phyloP scores from a whole-genome alignment of 441 rosid genomes.

The Jatropha podagrica region DNA sequence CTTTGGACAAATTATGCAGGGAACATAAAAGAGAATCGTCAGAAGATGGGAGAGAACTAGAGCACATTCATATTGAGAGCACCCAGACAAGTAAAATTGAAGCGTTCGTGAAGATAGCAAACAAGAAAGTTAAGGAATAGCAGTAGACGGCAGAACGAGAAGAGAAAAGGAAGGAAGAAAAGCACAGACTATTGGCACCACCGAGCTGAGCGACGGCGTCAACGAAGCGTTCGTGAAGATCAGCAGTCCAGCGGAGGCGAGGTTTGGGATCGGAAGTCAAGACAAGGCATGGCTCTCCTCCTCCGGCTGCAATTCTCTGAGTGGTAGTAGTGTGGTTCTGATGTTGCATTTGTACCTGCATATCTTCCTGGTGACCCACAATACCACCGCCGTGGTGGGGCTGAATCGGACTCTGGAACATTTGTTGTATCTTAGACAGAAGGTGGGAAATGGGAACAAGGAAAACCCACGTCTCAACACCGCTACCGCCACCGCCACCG shows the following conservation, averaged over 20 bases:
- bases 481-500: not conserved
- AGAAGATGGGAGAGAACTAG: not conserved
- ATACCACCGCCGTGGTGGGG: conserved; percentile 31
- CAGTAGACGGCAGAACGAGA: not conserved
- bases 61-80: not conserved
- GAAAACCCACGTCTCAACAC: not conserved
- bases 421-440: not conserved
- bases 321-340: conserved; percentile 18
- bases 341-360: conserved; percentile 26
- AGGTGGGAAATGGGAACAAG: not conserved
- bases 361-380: conserved; percentile 35
- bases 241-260: conserved; percentile 93
- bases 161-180: not conserved
- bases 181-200: conserved; percentile 70
- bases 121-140: not conserved
- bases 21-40: not conserved
- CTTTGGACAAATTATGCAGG: not conserved
- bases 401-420: conserved; percentile 38
- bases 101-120: not conserved
- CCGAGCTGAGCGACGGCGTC: conserved; percentile 89
- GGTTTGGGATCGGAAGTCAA: conserved; percentile 88
- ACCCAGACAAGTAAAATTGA: not conserved
- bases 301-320: conserved; percentile 21
- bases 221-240: conserved; percentile 84
- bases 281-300: conserved; percentile 61